Conservation (phyloP, 140 eudicot genomes). For the Bidens hawaiensis region DNA sequence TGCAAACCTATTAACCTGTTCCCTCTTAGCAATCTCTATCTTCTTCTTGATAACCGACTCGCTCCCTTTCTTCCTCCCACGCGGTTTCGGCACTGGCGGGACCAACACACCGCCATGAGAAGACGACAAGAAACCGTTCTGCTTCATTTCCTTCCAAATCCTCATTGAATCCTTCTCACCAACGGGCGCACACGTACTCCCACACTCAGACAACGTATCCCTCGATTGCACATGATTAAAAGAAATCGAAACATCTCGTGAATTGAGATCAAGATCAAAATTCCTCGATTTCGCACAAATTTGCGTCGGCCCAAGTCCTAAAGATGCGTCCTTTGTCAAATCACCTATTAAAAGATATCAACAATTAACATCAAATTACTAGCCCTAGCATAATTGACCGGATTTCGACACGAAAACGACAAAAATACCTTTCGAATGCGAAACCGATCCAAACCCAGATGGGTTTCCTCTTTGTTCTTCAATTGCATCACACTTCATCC, state of each 20-base stretch:
- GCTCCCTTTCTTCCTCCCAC: conserved; percentile 55
- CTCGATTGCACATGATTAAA: conserved; percentile 21
- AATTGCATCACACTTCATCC: conserved; percentile 39
- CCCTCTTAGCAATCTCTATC: conserved; percentile 80
- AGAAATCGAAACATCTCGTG: conserved; percentile 40
- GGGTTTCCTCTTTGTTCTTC: conserved; percentile 45
- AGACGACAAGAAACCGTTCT: conserved; percentile 70
- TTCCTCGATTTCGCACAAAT: conserved; percentile 22
- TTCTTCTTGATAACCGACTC: conserved; percentile 51
- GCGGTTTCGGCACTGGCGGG: conserved; percentile 58
- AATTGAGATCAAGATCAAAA: conserved; percentile 53
- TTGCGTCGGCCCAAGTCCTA: conserved; percentile 17
- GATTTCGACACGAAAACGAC: too few species aligned
- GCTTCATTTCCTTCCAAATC: conserved; percentile 87
- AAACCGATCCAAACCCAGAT: conserved; percentile 40
- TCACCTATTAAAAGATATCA: conserved; percentile 29
- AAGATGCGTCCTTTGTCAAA: conserved; percentile 21
- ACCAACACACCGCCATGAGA: conserved; percentile 48
- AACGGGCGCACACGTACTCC: conserved; percentile 53
- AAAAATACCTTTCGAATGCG: conserved; percentile 44
- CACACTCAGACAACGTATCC: conserved; percentile 62
- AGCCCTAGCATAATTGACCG: too few species aligned
- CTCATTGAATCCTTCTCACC: conserved; percentile 60
- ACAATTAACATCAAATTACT: background rate
- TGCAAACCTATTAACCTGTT: conserved; percentile 78